Conservation (phyloP, 2,329 filamentous ascomycete species). For the Rhinocladiella mackenziei region DNA sequence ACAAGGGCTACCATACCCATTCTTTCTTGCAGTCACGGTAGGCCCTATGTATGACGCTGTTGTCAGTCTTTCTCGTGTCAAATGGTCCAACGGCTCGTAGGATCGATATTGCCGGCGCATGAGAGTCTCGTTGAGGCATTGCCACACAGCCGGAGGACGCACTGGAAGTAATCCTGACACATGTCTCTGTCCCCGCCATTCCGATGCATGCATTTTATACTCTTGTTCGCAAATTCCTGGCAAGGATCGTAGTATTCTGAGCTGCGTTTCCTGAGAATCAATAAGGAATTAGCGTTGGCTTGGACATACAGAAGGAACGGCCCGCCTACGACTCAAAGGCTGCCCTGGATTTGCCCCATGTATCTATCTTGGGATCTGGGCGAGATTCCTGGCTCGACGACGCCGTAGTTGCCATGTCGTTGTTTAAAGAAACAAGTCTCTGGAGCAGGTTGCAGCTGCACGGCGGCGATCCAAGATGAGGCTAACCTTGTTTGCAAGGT, state of each 20-base stretch:
- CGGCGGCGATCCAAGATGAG: constrained; percentile 1
- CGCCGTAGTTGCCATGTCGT: constrained; percentile 23
- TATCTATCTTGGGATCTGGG: constrained; percentile 7
- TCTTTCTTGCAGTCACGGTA: constrained; percentile 93
- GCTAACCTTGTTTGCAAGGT: constrained; percentile 7
- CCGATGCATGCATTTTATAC: constrained; percentile 80
- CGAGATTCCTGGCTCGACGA: constrained; percentile 9
- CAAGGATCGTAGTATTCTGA: constrained; percentile 95
- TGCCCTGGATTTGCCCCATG: constrained; percentile 22
- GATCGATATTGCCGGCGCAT: too few species aligned
- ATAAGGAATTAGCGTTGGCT: not conserved
- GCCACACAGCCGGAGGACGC: too few species aligned
- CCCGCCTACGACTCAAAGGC: constrained; percentile 21
- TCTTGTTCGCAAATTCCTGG: constrained; percentile 81
- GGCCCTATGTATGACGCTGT: constrained; percentile 53
- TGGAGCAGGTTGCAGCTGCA: constrained; percentile 3
- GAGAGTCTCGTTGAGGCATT: too few species aligned
- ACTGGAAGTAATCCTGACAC: constrained; percentile 97
- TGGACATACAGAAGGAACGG: not conserved
- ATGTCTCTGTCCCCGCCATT: constrained; percentile 84
- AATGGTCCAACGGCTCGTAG: not conserved
- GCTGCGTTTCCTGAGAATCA: constrained; percentile 64
- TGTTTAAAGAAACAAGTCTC: constrained; percentile 4
- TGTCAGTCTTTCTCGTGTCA: constrained; percentile 1
- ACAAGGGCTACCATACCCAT: constrained; percentile 64